Evolutionary conservation across 306 rosid genomes (phyloP), one percentile per base, ranked within the genome.

Genomic region (Trifolium fragiferum): DNA sequence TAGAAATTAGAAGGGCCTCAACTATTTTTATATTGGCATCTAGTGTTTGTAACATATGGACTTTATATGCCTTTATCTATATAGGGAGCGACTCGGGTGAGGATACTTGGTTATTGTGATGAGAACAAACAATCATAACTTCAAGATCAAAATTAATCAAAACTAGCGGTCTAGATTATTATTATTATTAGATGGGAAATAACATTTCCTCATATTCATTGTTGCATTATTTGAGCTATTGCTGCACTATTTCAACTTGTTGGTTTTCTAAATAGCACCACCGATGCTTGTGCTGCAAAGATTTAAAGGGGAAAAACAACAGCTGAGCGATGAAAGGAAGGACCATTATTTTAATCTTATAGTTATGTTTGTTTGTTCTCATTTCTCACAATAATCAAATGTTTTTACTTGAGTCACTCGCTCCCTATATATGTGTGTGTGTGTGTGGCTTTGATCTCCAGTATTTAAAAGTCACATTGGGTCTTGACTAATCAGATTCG

Each of bases 11-110:
- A 76, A 66, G 44, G 53, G 20, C 7, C 20, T 25, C 76, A 19
- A 8, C 67, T 57, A 53, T 81, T 59, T 76, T 66, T 70, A 25
- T 70, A 32, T 54, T 21, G 69, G 54, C 58, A 6, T 65, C 13
- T 33, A n/a, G 35, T 60, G 71, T 49, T 47, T 55, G 66, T 41
- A 40, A 68, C 20, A 27, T 8, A 12, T 2, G 40, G 33, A 37
- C 4, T 30, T 60, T 60, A 60, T 13, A 13, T 59, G 55, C 20
- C 55, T 49, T 3, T 19, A 8, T 53, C 11, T 54, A 54, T 50
- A 7, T 2, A n/a, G 20, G 6, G 62, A 21, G 62, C 4, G n/a
- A 55, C 62, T 21, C 15, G 5, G 8, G 13, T 55, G 32, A 20
- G 32, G 14, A 11, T 7, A 55, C 13, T 10, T 55, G 32, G 62